Conservation (phyloP, 169 alveolate species). For the Plasmodium inui region DNA sequence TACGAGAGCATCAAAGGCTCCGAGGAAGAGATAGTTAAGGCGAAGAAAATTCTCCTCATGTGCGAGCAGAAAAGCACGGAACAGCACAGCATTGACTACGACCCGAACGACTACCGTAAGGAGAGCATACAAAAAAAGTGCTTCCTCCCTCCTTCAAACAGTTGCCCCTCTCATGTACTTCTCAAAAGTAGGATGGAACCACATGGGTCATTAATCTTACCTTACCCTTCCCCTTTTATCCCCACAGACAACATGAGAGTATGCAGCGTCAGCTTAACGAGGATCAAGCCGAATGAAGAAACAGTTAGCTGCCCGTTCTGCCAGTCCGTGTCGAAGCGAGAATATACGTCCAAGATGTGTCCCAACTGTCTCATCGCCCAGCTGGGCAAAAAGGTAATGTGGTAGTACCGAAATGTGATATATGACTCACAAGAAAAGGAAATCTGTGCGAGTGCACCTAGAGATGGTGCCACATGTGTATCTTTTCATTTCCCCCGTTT, state of each 20-base stretch:
- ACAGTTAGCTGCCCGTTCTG: slow-evolving; percentile 53
- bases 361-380: slow-evolving; percentile 69
- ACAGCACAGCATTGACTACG: slow-evolving; percentile 78
- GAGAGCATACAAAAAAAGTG: slow-evolving; percentile 12
- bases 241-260: slow-evolving; percentile 27
- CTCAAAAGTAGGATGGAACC: background rate
- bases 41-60: slow-evolving; percentile 77
- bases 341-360: slow-evolving; percentile 17
- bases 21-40: slow-evolving; percentile 77
- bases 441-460: background rate
- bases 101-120: slow-evolving; percentile 78
- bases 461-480: background rate
- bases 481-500: background rate
- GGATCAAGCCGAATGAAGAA: slow-evolving; percentile 52
- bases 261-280: slow-evolving; percentile 59
- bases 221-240: background rate
- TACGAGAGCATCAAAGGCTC: slow-evolving; percentile 71
- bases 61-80: slow-evolving; percentile 84
- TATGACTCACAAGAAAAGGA: too few relatives aligned
- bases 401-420: background rate
- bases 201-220: background rate
- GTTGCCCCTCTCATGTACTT: background rate
- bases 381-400: slow-evolving; percentile 58
- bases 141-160: too few relatives aligned
- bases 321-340: slow-evolving; percentile 55